Evolutionary conservation across 2,329 filamentous ascomycete species (phyloP), one percentile per base, ranked within the genome.

Genomic region (Balansia obtecta): DNA sequence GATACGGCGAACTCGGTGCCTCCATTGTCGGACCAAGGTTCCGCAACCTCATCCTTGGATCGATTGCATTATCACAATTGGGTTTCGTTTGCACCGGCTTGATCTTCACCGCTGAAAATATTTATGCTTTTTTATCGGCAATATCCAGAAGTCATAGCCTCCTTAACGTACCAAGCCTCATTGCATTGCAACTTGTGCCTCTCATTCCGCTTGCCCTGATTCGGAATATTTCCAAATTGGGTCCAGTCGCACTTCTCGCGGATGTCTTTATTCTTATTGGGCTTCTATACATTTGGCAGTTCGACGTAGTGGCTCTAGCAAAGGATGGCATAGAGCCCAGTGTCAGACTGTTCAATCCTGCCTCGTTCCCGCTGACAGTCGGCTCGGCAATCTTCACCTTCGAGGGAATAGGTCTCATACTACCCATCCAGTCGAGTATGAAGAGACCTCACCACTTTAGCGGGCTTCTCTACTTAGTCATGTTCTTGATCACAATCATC

Each of bases 21-120:
- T 73, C 77, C 3, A 83, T 88, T 55, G 75, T 78, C 9, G 85
- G 85, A 0, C 71, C 71, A 5, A 72, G 69, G 51, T 77, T 88
- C 61, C 77, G 85, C 50, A 70, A 70, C 18, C 66, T 89, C 37
- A 84, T 89, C 48, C 73, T 89, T 9, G 71, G 68, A 0, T 88
- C 84, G 12, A 83, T 89, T 61, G 79, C 82, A 0, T 72, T 89
- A 11, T 88, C 85, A 0, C 85, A 89, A 62, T 71, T 89, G 13
- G 85, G 85, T 1, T 89, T 89, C 55, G 85, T 89, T 41, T 89
- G 85, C 57, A 80, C 85, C 0, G 85, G 85, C 33, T 76, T 88
- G 47, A 86, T 89, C 49, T 89, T 89, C 59, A 83, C 83, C 0
- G 85, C 85, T 0, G 83, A 89, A 61, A 89, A 89, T 59, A 65